Base-by-base conservation (phyloP, 192 early-diverging fungal genomes). In the Coemansia sp. region DNA sequence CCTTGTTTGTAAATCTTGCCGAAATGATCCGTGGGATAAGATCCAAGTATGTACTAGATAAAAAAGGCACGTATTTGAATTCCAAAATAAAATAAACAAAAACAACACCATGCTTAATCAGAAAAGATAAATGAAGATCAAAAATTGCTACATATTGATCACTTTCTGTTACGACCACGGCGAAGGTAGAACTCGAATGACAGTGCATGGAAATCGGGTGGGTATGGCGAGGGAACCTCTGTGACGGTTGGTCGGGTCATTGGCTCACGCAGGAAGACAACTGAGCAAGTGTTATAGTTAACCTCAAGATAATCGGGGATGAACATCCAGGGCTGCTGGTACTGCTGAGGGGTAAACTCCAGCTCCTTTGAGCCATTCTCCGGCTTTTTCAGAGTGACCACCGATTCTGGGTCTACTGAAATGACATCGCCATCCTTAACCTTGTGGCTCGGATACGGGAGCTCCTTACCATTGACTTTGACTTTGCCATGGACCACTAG, bases 241-340 rank as follows among this genome's bases (percentile, higher is more conserved):
- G 91, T 90, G 39, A 82, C 71, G 64, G 87, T 85, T 15, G 95
- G 93, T 68, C 92, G 87, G 23, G 92, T 92, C 48, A 96, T 86
- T 15, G 97, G 97, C 28, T 90, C 81, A 58, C 95, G 90, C 48
- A 99, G 77, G 70, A 94, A 94, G 48, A 95, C 88, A 2, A 87
- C 84, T 31, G 91, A 92, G 87, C 94, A 95, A 7, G 91, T 94
- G 74, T 91, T 90, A 84, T 95, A 99, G 84, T 94, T 91, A 53
- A 99, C 95, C 83, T 99, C 97, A 28, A 99, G 89, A 75, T 99
- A 99, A 55, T 93, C 88, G 8, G 97, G 97, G 20, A 95, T 86
- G 72, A 96, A 99, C 88, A 99, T 90, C 86, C 91, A 95, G 12
- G 97, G 94, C 71, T 93, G 90, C 74, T 88, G 86, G 74, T 91